These are phyloP conservation scores for Eragrostis curvula DNA, from an alignment of 176 grass and related monocot genomes.

Conservation along the genomic window DNA sequence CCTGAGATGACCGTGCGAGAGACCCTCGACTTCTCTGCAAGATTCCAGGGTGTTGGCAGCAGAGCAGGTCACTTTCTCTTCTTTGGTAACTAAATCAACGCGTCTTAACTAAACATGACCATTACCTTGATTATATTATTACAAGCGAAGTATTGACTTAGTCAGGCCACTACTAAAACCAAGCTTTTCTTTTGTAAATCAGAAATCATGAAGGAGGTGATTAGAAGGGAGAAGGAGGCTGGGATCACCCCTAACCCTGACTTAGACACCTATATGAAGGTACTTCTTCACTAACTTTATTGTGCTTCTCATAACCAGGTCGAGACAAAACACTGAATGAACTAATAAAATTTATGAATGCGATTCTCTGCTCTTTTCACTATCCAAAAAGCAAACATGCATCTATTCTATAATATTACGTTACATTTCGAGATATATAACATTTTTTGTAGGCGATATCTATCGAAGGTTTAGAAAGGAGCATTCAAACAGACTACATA, in stretches of 20 bases:
- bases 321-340: too few species aligned
- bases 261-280: constrained; percentile 84
- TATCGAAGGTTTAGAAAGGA: constrained; percentile 69
- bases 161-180: too few species aligned
- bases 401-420: too few species aligned
- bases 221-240: constrained; percentile 67
- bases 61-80: constrained; percentile 20
- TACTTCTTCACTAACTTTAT: constrained; percentile 30
- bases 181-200: too few species aligned
- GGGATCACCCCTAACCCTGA: constrained; percentile 66
- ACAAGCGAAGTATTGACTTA: too few species aligned
- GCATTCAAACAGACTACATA: constrained; percentile 73
- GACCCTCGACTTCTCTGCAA: constrained; percentile 62
- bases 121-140: too few species aligned
- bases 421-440: not conserved
- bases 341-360: too few species aligned
- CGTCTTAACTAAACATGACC: too few species aligned
- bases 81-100: too few species aligned
- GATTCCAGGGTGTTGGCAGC: constrained; percentile 45
- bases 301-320: not conserved
- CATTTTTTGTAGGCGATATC: constrained; percentile 63
- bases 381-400: not conserved
- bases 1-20: constrained; percentile 76
- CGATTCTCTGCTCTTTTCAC: not conserved
- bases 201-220: constrained; percentile 65